Percentiles rank a stretch among this genome's conserved stretches.
These are phyloP conservation scores for Acrocalymma vagum DNA, from an alignment of 2,329 filamentous ascomycete genomes.

Conservation along the genomic window DNA sequence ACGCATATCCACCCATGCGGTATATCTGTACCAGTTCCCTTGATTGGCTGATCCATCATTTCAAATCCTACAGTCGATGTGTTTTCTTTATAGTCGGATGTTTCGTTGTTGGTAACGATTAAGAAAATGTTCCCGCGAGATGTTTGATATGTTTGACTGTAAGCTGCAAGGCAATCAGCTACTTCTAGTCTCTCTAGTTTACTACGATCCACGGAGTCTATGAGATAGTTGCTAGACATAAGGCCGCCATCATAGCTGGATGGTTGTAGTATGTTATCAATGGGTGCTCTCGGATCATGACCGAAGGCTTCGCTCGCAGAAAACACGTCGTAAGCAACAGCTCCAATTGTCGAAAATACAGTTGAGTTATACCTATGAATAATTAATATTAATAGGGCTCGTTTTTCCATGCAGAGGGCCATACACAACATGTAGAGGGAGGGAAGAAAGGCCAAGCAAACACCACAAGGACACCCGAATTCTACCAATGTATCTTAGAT, in stretches of 20 bases:
- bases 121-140: conserved; percentile 4
- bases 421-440: conserved; percentile 30
- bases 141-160: conserved; percentile 1
- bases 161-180: not conserved
- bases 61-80: not conserved
- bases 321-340: conserved; percentile 8
- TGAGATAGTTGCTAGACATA: no score
- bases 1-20: not conserved
- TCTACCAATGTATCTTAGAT: conserved; percentile 20
- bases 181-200: not conserved
- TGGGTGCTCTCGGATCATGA: not conserved
- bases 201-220: not conserved
- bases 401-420: conserved; percentile 27
- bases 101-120: conserved; percentile 6
- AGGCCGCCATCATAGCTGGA: no score
- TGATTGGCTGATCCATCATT: not conserved
- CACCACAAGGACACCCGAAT: conserved; percentile 16
- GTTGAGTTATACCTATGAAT: conserved; percentile 30
- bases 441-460: conserved; percentile 19
- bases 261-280: not conserved
- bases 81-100: not conserved
- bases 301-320: conserved; percentile 3
- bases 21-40: not conserved
- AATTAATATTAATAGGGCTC: not conserved
- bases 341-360: conserved; percentile 24